These are phyloP conservation scores for Pseudocercospora vitis DNA, from an alignment of 2,329 filamentous ascomycete species.

Conservation along the genomic window DNA sequence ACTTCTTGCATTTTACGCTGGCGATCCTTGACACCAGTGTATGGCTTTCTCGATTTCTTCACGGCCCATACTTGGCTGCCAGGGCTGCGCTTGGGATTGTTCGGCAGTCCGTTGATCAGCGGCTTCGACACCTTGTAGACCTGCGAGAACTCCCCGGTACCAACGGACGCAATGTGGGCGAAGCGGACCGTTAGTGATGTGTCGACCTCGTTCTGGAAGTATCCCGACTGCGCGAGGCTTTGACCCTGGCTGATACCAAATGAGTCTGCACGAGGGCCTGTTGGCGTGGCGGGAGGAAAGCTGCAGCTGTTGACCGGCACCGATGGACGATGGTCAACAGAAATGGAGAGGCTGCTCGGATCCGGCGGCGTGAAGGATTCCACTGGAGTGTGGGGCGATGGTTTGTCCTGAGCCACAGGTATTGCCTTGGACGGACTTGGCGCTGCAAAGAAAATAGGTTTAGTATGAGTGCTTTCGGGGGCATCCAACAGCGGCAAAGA, in stretches of 20 bases:
- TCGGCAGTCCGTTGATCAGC: slow-evolving; percentile 28
- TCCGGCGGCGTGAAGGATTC: slow-evolving; percentile 75
- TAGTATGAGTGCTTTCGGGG: slow-evolving; percentile 24
- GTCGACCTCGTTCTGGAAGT: slow-evolving; percentile 73
- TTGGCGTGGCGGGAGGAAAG: slow-evolving; percentile 79
- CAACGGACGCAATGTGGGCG: slow-evolving; percentile 74
- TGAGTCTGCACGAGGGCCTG: slow-evolving; percentile 59
- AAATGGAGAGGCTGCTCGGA: slow-evolving; percentile 80
- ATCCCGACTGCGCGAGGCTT: slow-evolving; percentile 57
- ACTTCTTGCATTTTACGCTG: slow-evolving; percentile 83
- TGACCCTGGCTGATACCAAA: slow-evolving; percentile 58
- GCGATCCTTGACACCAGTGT: slow-evolving; percentile 76
- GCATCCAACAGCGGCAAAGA: slow-evolving; percentile 30
- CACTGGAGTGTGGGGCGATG: slow-evolving; percentile 65
- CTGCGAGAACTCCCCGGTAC: slow-evolving; percentile 88
- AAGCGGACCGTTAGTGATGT: slow-evolving; percentile 73
- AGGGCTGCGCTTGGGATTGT: slow-evolving; percentile 16
- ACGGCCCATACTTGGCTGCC: slow-evolving; percentile 71
- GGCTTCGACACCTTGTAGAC: slow-evolving; percentile 75
- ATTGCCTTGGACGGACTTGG: slow-evolving; percentile 19
- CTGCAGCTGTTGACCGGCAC: slow-evolving; percentile 44
- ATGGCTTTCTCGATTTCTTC: slow-evolving; percentile 85
- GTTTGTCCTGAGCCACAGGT: slow-evolving; percentile 24
- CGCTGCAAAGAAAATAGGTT: slow-evolving; percentile 29
- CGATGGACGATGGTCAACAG: slow-evolving; percentile 53